These are phyloP conservation scores for Phlegmacium glaucopus DNA, from an alignment of 768 basidiomycete genomes.

Conservation along the genomic window DNA sequence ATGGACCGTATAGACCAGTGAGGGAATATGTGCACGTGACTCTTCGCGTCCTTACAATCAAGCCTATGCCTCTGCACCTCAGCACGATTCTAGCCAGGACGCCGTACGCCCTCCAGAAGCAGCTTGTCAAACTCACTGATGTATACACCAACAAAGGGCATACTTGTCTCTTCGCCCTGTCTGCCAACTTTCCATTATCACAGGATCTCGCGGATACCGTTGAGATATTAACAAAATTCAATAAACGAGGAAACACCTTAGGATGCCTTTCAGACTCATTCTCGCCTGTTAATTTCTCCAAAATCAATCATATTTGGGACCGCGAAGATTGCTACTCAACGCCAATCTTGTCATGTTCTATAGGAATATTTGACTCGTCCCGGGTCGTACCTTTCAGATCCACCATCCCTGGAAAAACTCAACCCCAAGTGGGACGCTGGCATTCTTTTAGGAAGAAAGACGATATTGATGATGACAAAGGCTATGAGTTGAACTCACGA, in stretches of 20 bases:
- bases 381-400: conserved; percentile 56
- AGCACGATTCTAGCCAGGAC: conserved; percentile 39
- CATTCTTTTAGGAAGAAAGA: conserved; percentile 51
- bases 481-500: conserved; percentile 10
- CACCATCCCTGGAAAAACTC: conserved; percentile 52
- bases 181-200: conserved; percentile 33
- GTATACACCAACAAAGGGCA: conserved; percentile 27
- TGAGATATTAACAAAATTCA: conserved; percentile 34
- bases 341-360: conserved; percentile 46
- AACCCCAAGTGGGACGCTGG: conserved; percentile 70
- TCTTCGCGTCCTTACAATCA: neutral
- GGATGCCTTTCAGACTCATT: conserved; percentile 64
- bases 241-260: conserved; percentile 31
- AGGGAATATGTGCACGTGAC: neutral
- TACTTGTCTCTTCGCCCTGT: conserved; percentile 49
- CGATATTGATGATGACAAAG: conserved; percentile 5
- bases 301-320: neutral
- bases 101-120: conserved; percentile 29
- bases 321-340: conserved; percentile 5
- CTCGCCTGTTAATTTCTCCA: conserved; percentile 10
- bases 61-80: conserved; percentile 25
- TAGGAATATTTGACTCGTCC: conserved; percentile 49
- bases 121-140: conserved; percentile 28
- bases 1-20: too few relatives aligned
- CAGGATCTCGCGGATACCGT: conserved; percentile 39